A percentile compares a stretch with the other conserved stretches of the same genome.
Conservation (phyloP, 2,329 filamentous ascomycete genomes). For the Ceratocystis albifundus region DNA sequence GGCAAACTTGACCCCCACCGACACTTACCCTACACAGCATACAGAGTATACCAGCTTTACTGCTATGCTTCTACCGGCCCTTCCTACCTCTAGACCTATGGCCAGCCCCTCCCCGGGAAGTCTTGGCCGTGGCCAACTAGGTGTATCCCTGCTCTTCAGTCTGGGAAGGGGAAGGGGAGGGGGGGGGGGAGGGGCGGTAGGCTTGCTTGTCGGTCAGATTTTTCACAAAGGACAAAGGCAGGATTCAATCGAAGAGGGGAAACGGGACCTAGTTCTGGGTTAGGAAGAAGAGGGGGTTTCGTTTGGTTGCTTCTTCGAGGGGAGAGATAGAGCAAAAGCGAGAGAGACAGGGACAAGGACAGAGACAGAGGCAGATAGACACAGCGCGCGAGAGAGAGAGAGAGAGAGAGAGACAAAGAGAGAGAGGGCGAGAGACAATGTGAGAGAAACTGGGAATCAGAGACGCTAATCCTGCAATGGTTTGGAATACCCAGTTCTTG, state of each 20-base stretch:
- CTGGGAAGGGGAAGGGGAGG: background rate
- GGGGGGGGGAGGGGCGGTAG: too few relatives aligned
- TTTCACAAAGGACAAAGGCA: background rate
- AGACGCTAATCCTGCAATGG: background rate
- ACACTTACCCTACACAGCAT: background rate
- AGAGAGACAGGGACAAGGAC: too few relatives aligned
- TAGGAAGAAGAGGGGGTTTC: too few relatives aligned
- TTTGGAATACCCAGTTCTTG: background rate
- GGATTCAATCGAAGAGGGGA: constrained; percentile 4
- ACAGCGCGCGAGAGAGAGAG: too few relatives aligned
- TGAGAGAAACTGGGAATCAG: background rate
- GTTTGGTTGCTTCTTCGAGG: too few relatives aligned
- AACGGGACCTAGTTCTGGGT: background rate
- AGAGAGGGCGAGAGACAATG: too few relatives aligned
- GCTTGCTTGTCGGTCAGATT: background rate
- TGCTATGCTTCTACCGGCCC: background rate
- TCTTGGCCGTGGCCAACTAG: background rate
- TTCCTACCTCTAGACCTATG: background rate
- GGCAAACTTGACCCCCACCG: background rate
- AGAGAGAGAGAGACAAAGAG: too few relatives aligned
- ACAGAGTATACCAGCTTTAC: too few relatives aligned
- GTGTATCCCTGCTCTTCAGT: background rate
- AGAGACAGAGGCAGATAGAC: too few relatives aligned
- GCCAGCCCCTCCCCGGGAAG: background rate
- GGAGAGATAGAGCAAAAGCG: too few relatives aligned